Conservation (phyloP, 208 protist genomes). For the Crithidia expoeki region DNA sequence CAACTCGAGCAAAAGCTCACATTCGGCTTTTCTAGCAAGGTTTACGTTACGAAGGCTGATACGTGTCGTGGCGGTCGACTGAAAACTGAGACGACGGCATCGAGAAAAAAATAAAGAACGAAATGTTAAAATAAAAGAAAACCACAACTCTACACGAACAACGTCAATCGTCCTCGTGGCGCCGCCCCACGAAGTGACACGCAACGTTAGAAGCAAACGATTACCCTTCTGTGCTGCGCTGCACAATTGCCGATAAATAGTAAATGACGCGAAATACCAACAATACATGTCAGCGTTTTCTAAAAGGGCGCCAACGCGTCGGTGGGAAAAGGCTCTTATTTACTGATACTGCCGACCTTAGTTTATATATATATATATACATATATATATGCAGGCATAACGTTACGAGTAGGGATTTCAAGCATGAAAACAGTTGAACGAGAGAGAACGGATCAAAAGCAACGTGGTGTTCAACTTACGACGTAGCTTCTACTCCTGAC, state of each 20-base stretch:
- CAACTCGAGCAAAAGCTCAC: too few species aligned
- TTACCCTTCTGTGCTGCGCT: background rate
- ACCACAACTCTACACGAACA: background rate
- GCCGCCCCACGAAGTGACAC: too few species aligned
- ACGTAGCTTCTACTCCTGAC: background rate
- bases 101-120: background rate
- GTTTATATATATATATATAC: background rate
- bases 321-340: too few species aligned
- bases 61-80: background rate
- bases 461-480: background rate
- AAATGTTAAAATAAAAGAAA: background rate
- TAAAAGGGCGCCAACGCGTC: too few species aligned
- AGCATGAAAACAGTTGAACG: background rate
- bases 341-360: too few species aligned
- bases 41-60: too few species aligned
- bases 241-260: too few species aligned
- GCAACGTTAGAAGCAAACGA: background rate
- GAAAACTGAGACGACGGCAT: background rate
- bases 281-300: too few species aligned
- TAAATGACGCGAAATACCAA: too few species aligned
- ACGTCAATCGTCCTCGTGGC: too few species aligned
- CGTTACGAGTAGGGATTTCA: background rate
- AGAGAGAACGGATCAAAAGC: background rate
- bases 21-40: too few species aligned
- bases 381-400: background rate